Evolutionary conservation across 495 filamentous ascomycete species (phyloP).

Genomic region (Ramalina intermedia): DNA sequence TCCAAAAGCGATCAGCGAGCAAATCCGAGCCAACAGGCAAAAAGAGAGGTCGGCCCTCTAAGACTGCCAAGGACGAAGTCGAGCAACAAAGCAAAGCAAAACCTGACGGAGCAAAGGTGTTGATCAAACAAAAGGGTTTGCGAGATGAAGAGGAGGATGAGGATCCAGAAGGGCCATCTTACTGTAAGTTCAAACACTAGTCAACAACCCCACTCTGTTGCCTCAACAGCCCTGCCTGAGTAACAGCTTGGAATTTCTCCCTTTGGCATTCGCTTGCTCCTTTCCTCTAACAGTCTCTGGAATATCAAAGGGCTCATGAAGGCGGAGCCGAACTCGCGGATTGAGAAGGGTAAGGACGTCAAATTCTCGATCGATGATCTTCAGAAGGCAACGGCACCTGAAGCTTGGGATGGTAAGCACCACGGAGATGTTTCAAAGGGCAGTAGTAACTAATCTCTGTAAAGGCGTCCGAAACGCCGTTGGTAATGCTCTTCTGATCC

Average conservation of each 20-base stretch:
- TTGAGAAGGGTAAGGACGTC: constrained; percentile 76
- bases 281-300: too few relatives aligned
- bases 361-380: constrained; percentile 94
- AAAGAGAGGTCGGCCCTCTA: constrained; percentile 4
- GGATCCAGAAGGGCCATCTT: constrained; percentile 1
- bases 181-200: background rate
- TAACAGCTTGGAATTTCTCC: too few relatives aligned
- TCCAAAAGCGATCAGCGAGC: constrained; percentile 1
- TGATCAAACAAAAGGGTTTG: too few relatives aligned
- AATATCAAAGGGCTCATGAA: constrained; percentile 59
- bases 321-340: constrained; percentile 75
- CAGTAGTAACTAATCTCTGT: background rate
- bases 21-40: background rate
- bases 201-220: background rate
- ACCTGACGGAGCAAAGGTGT: too few relatives aligned
- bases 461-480: constrained; percentile 43
- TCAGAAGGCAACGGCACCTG: constrained; percentile 48
- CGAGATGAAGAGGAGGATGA: background rate
- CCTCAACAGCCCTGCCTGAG: background rate
- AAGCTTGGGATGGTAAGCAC: constrained; percentile 64
- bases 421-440: background rate
- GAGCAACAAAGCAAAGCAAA: background rate
- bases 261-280: too few relatives aligned
- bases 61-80: background rate
- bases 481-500: constrained; percentile 22